A percentile compares a stretch with the other conserved stretches of the same genome.
These are phyloP conservation scores for Hymenoscyphus salicellus DNA, from an alignment of 2,329 filamentous ascomycete genomes.

Conservation along the genomic window DNA sequence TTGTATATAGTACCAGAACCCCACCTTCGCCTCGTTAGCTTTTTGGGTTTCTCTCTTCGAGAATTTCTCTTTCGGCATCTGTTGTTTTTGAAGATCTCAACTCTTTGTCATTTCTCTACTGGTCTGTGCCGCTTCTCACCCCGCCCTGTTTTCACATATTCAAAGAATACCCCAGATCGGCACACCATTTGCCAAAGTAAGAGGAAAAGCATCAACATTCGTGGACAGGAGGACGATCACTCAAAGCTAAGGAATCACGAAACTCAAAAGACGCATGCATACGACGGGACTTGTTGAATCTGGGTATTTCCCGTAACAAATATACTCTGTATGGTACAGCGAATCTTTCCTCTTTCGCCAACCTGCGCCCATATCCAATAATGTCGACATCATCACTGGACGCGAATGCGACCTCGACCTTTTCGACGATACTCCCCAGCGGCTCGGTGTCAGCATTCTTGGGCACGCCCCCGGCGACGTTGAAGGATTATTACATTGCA, in stretches of 20 bases:
- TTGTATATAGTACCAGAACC: background rate
- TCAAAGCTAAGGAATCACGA: background rate
- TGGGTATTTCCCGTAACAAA: too few species aligned
- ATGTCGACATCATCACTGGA: background rate
- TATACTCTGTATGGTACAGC: too few species aligned
- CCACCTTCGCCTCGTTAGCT: background rate
- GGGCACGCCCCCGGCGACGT: background rate
- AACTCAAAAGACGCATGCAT: background rate
- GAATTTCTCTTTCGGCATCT: background rate
- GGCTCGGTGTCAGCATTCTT: background rate
- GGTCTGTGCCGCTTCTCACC: background rate
- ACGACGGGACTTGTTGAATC: too few species aligned
- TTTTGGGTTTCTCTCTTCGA: background rate
- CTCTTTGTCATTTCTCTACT: background rate
- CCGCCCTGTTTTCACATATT: background rate
- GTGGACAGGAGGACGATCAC: background rate
- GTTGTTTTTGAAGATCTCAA: background rate
- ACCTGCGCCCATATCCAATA: background rate
- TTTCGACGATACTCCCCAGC: background rate
- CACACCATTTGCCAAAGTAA: background rate
- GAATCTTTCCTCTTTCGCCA: too few species aligned
- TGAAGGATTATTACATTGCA: conserved; percentile 2
- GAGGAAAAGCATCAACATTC: background rate
- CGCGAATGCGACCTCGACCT: background rate
- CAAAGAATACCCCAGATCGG: background rate